phyloP scores from a whole-genome alignment of 2,329 filamentous ascomycete species.

The Fusarium foetens region DNA sequence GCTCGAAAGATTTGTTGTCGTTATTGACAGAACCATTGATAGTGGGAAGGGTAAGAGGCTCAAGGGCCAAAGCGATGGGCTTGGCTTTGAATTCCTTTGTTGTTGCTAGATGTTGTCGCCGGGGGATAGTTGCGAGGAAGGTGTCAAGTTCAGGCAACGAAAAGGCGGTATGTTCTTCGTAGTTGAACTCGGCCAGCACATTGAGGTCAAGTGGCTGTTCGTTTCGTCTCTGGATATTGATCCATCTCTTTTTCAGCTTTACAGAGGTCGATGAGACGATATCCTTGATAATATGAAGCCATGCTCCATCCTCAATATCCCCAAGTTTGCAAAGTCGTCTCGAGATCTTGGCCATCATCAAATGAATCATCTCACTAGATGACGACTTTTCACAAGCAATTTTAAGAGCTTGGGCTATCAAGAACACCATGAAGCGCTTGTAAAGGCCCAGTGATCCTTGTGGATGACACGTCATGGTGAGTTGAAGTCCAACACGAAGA shows the following conservation, averaged over 20 bases:
- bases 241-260: constrained; percentile 12
- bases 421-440: constrained; percentile 32
- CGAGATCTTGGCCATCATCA: constrained; percentile 28
- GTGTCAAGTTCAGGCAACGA: constrained; percentile 13
- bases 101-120: accelerated
- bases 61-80: accelerated
- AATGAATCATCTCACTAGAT: constrained; percentile 17
- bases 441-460: neutral
- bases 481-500: constrained; percentile 62
- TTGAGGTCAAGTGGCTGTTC: constrained; percentile 1
- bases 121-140: constrained; percentile 15
- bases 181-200: neutral
- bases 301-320: neutral
- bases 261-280: neutral
- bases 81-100: neutral
- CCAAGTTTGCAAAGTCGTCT: constrained; percentile 23
- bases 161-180: constrained; percentile 6
- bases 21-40: neutral
- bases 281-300: constrained; percentile 6
- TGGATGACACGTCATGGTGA: constrained; percentile 24
- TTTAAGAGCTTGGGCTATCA: constrained; percentile 6
- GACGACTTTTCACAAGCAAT: neutral
- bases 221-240: neutral
- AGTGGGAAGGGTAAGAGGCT: neutral
- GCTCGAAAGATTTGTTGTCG: neutral